A percentile compares a stretch with the other conserved stretches of the same genome.
Conservation (phyloP, 2,329 filamentous ascomycete genomes). For the Paraconiothyrium sp. region DNA sequence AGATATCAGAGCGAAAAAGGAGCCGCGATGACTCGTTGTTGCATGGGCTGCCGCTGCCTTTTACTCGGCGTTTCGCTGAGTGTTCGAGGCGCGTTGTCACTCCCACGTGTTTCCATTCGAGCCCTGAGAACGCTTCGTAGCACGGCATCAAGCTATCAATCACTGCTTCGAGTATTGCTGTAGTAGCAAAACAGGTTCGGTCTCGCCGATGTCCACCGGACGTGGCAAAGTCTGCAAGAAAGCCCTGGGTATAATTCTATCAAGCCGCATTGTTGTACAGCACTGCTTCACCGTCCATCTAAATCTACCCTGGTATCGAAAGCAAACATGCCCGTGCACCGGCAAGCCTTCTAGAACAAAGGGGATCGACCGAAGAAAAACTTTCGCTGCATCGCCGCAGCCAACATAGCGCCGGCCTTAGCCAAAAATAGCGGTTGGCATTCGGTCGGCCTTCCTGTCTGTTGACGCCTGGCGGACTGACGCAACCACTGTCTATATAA, state of each 20-base stretch:
- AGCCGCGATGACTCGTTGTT: not conserved
- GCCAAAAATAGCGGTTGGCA: slow-evolving; percentile 26
- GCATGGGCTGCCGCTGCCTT: not conserved
- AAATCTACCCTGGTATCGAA: slow-evolving; percentile 33
- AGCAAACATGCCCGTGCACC: slow-evolving; percentile 20
- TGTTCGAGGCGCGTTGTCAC: not conserved
- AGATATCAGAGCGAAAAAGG: not conserved
- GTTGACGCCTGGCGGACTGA: slow-evolving; percentile 19
- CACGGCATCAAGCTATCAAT: not conserved
- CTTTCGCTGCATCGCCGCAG: slow-evolving; percentile 28
- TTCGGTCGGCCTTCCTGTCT: slow-evolving; percentile 8
- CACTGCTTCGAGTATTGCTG: not conserved
- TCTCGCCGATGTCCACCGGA: slow-evolving; percentile 1
- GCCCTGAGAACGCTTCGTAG: not conserved
- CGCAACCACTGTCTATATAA: not conserved
- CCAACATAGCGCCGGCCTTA: slow-evolving; percentile 24
- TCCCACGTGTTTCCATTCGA: slow-evolving; percentile 10
- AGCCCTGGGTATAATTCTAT: slow-evolving; percentile 5
- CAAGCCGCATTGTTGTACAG: slow-evolving; percentile 3
- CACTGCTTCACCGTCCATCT: not conserved
- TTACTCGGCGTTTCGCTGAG: not conserved
- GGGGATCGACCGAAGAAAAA: slow-evolving; percentile 31
- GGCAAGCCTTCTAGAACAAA: slow-evolving; percentile 41
- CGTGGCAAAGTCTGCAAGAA: not conserved
- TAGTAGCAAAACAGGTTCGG: not conserved